phyloP scores from a whole-genome alignment of 192 early-diverging fungal species.

The Backusella sp. region DNA sequence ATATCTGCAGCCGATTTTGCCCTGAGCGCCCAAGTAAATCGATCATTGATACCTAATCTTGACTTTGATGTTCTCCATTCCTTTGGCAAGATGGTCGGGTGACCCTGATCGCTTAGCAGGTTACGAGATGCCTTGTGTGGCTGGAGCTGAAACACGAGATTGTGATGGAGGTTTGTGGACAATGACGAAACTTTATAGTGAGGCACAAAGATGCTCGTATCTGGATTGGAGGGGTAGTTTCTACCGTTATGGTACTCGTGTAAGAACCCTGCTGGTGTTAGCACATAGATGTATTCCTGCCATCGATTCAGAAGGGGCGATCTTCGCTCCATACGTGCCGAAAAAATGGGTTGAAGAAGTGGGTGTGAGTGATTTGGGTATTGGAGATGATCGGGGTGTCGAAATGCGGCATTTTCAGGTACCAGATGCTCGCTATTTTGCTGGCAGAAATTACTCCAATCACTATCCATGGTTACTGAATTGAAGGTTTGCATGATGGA shows the following conservation, averaged over 20 bases:
- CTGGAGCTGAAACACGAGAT: slow-evolving; percentile 29
- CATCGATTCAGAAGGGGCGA: slow-evolving; percentile 21
- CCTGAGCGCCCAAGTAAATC: slow-evolving; percentile 11
- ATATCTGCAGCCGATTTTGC: slow-evolving; percentile 25
- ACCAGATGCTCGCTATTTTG: slow-evolving; percentile 17
- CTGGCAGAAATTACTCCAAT: slow-evolving; percentile 24
- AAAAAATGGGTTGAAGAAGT: slow-evolving; percentile 24
- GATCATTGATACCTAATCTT: slow-evolving; percentile 1
- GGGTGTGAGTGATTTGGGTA: slow-evolving; percentile 26
- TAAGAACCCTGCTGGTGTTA: slow-evolving; percentile 28
- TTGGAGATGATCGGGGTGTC: slow-evolving; percentile 17
- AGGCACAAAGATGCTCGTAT: slow-evolving; percentile 13
- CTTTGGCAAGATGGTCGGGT: background rate
- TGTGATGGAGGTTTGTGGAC: slow-evolving; percentile 26
- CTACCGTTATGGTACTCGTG: slow-evolving; percentile 22
- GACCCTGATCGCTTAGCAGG: background rate
- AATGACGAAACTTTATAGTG: slow-evolving; percentile 23
- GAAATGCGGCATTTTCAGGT: slow-evolving; percentile 20
- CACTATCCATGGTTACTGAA: slow-evolving; percentile 10
- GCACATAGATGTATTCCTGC: slow-evolving; percentile 29
- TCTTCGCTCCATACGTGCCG: slow-evolving; percentile 27
- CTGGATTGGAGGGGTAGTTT: slow-evolving; percentile 18
- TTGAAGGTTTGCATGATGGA: slow-evolving; percentile 11
- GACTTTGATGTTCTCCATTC: slow-evolving; percentile 4
- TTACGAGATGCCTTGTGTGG: slow-evolving; percentile 11